Base-by-base conservation (phyloP, 2,329 filamentous ascomycete genomes). In the Beauveria caledonica region DNA sequence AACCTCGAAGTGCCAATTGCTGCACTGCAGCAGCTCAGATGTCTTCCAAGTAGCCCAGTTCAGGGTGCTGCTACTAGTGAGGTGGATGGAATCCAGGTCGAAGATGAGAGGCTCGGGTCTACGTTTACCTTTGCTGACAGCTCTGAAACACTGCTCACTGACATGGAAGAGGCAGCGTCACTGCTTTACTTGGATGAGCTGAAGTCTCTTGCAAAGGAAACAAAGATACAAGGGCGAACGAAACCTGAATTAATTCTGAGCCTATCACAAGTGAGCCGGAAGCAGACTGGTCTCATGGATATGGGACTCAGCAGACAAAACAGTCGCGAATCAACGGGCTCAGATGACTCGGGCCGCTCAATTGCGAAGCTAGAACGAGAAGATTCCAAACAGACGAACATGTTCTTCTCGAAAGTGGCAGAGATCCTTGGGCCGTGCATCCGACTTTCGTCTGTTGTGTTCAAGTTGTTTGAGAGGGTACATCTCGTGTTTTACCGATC, bases 401-500 rank as follows among this genome's bases (percentile, higher is more conserved):
- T 94, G 71, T 94, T 93, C 66, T 75, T 91, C 1, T 78, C 80
- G 53, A 96, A 91, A 72, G 93, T 96, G 46, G 74, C 92, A 66
- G 80, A 81, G 33, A 86, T 86, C 61, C 89, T 89, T 0, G 94
- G 94, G 0, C 85, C 91, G 15, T 96, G 92, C 65, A 87, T 97
- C 63, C 82, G 93, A 42, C 82, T 99, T 13, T 90, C 90, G 0
- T 74, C 87, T 0, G 75, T 83, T 0, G 81, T 87, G 0, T 82
- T 92, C 63, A 90, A 86, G 67, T 81, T 99, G 0, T 99, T 99
- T 68, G 92, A 97, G 72, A 85, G 94, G 27, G 92, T 97, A 0
- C 94, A 97, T 74, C 77, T 99, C 2, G 92, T 99, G 29, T 99
- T 97, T 72, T 97, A 97, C 72, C 83, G 93, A 62, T 97, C 92